These are phyloP conservation scores for Niebla homalea DNA, from an alignment of 495 filamentous ascomycete species.

Conservation along the genomic window DNA sequence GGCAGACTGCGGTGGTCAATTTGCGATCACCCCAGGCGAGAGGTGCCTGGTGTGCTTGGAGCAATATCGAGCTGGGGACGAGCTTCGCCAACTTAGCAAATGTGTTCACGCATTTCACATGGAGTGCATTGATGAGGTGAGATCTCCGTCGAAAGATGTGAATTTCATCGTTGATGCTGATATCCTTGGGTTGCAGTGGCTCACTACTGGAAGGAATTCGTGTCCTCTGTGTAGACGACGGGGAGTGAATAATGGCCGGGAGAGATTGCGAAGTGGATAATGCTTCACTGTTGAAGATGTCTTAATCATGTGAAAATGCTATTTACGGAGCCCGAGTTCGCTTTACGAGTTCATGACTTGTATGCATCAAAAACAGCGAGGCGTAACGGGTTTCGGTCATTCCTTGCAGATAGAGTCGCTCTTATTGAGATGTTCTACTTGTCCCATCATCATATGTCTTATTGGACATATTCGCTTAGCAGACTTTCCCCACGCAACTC, in stretches of 20 bases:
- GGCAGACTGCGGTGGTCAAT: constrained; percentile 31
- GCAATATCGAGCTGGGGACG: constrained; percentile 54
- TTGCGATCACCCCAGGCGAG: constrained; percentile 42
- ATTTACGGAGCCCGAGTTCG: no score
- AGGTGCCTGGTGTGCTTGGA: constrained; percentile 60
- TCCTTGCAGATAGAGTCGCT: no score
- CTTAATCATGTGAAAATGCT: no score
- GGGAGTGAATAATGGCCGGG: constrained; percentile 48
- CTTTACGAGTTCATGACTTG: no score
- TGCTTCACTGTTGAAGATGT: neutral
- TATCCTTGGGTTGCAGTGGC: constrained; percentile 39
- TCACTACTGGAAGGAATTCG: constrained; percentile 68
- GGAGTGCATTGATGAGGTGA: constrained; percentile 66
- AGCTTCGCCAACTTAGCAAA: constrained; percentile 47
- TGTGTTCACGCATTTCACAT: constrained; percentile 61
- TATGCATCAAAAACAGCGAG: no score
- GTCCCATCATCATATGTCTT: no score
- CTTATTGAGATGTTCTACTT: no score
- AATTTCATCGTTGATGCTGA: neutral
- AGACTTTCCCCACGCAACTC: no score
- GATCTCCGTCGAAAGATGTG: constrained; percentile 4
- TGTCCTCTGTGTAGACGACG: constrained; percentile 62
- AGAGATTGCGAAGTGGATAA: neutral
- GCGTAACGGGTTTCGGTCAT: no score
- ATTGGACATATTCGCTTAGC: no score